Base-by-base conservation (phyloP, 2,329 filamentous ascomycete genomes). In the Aureobasidium sp. region DNA sequence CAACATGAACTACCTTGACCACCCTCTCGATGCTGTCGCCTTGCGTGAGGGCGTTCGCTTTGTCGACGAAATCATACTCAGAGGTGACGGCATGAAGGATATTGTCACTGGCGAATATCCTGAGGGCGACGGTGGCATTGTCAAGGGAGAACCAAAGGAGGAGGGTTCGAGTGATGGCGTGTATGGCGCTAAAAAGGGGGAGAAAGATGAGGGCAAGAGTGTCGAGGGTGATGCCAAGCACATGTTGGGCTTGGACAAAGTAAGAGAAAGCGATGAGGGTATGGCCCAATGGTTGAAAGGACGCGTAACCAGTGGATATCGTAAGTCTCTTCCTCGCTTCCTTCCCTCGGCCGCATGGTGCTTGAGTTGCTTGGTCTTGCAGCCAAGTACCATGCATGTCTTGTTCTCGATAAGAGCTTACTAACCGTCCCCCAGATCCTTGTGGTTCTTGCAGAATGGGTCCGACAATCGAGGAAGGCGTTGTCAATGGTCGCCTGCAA, bases 271-370 rank as follows among this genome's bases (percentile, higher is more conserved):
- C 0, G 81, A 85, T 55, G 77, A 79, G 60, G 78, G 73, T 1
- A 85, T 86, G 82, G 78, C 80, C 43, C 74, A 75, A 53, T 72
- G 76, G 40, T 78, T 85, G 13, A 69, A 85, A 8, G 83, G 85
- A 60, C 74, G 83, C 5, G 31, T 49, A 10, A 42, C 43, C 10
- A 38, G 42, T 27, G 57, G 33, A n/a, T 60, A 50, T 42, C 51
- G 51, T 55, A 55, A 43, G 51, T 55, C 17, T 13, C 17, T 19
- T 33, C 10, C 27, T 23, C 9, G 6, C 21, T 29, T 25, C 3
- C 21, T 23, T 23, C 3, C 6, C 11, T 13, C n/a, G n/a, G n/a
- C n/a, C n/a, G n/a, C n/a, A n/a, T n/a, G n/a, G n/a, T n/a, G n/a
- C n/a, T n/a, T n/a, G n/a, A n/a, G n/a, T n/a, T n/a, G n/a, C n/a